Base-by-base conservation (phyloP, 768 basidiomycete genomes). In the Termitomyces sp. region DNA sequence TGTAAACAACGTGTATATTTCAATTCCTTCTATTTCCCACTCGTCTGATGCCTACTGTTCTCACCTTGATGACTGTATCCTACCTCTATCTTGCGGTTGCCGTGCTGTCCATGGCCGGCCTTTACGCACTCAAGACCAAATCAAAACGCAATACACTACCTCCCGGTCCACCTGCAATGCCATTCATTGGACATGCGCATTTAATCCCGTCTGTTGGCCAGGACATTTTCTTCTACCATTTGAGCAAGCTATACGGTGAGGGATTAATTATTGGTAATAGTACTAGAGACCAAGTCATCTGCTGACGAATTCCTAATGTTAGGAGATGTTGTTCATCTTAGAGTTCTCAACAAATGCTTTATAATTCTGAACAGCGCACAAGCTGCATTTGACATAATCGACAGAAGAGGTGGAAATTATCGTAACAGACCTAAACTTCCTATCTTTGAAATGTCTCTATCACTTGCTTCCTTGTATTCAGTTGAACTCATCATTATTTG, bases 131-230 rank as follows among this genome's bases (percentile, higher is more conserved):
- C 16, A 48, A 48, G 47, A n/a, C 39, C 14, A n/a, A n/a, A 20
- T 48, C 9, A 6, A 48, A 32, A 29, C 47, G 29, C 22, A 31
- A 0, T 31, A 51, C 51, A 12, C 37, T 64, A 8, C 74, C 74
- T 13, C 46, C 46, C 10, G 67, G 74, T 9, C 75, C 73, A 14
- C 74, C 72, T 14, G 63, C 68, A 9, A 68, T 37, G 43, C 71
- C 73, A 0, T 29, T 76, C 39, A 64, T 76, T 9, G 75, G 75
- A 7, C 73, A 76, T 51, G 58, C 69, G 2, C 68, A 71, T 6
- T 55, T 68, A 8, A 69, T 76, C 18, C 75, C 74, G 18, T 26
- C 65, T 37, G 36, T 37, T 3, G 36, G 36, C 16, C 36, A 61
- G 68, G 65, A 67, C 4, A 57, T 66, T 1, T 62, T 64, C 18